Percentiles rank a stretch among this genome's conserved stretches.
These are phyloP conservation scores for Sclerospora graminicola DNA, from an alignment of 352 stramenopile genomes.

Conservation along the genomic window DNA sequence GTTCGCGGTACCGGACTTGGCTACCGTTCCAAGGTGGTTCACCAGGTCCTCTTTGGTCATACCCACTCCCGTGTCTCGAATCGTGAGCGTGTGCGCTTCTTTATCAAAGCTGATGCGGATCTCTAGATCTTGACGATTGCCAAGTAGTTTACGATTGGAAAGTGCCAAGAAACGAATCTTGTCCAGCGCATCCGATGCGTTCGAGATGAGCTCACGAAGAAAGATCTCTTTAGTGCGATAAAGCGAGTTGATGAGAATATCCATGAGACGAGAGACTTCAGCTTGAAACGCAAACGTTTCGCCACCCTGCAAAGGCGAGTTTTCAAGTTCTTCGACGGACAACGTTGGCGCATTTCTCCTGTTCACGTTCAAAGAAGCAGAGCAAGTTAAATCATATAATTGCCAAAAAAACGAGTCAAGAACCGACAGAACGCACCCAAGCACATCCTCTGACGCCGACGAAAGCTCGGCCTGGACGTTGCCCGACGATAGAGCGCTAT, in stretches of 20 bases:
- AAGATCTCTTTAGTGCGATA: constrained; percentile 99
- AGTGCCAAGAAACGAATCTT: constrained; percentile 98
- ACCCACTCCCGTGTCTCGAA: constrained; percentile 96
- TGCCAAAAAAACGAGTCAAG: neutral
- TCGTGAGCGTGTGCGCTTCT: constrained; percentile 94
- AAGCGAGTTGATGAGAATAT: constrained; percentile 99
- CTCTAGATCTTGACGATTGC: constrained; percentile 86
- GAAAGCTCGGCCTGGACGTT: constrained; percentile 24
- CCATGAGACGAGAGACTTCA: constrained; percentile 97
- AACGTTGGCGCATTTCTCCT: constrained; percentile 27
- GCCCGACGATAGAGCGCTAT: constrained; percentile 14
- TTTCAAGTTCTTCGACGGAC: constrained; percentile 36
- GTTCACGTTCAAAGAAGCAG: neutral
- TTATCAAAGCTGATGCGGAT: constrained; percentile 96
- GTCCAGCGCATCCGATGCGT: constrained; percentile 97
- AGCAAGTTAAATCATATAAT: neutral
- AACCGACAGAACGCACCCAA: constrained; percentile 21
- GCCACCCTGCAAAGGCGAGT: constrained; percentile 28
- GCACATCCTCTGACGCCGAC: constrained; percentile 24
- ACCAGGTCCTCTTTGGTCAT: constrained; percentile 99
- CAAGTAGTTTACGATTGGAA: constrained; percentile 76
- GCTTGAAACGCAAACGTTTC: constrained; percentile 92
- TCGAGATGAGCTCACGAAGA: constrained; percentile 98
- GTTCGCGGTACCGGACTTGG: constrained; percentile 97
- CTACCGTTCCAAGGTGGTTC: constrained; percentile 94